These are phyloP conservation scores for Creolimax fragrantissima DNA, from an alignment of 78 protist genomes.

Conservation along the genomic window DNA sequence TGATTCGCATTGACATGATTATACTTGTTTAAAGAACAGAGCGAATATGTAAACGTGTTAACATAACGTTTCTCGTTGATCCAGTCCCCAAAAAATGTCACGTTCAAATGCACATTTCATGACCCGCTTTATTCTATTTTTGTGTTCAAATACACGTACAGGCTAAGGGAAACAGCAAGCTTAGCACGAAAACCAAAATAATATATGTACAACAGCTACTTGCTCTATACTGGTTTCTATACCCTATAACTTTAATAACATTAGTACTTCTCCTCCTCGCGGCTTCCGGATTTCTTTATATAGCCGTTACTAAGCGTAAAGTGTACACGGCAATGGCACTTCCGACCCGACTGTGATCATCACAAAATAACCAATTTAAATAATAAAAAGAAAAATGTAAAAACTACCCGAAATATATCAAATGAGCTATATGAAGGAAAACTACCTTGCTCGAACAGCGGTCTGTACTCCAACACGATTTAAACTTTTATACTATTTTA, in stretches of 20 bases:
- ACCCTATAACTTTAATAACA: not conserved
- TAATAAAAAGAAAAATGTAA: too few relatives aligned
- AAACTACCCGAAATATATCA: too few relatives aligned
- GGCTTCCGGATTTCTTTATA: not conserved
- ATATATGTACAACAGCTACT: conserved; percentile 14
- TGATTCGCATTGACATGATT: not conserved
- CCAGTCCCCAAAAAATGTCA: too few relatives aligned
- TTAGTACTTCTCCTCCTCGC: not conserved
- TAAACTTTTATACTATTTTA: too few relatives aligned
- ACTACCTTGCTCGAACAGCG: too few relatives aligned
- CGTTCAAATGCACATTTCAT: too few relatives aligned
- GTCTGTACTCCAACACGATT: too few relatives aligned
- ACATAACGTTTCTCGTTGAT: not conserved
- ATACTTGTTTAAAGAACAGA: not conserved
- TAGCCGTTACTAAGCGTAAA: not conserved
- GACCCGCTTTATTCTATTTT: too few relatives aligned
- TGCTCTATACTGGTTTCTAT: not conserved
- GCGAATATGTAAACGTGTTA: not conserved
- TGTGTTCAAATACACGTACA: not conserved
- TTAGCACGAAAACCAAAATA: conserved; percentile 7
- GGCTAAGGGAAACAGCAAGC: conserved; percentile 20
- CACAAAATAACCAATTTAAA: too few relatives aligned
- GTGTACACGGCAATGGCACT: not conserved
- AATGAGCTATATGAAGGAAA: too few relatives aligned
- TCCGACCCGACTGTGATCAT: not conserved